Conservation (phyloP, 2,329 filamentous ascomycete genomes). For the Xylaria sp. region DNA sequence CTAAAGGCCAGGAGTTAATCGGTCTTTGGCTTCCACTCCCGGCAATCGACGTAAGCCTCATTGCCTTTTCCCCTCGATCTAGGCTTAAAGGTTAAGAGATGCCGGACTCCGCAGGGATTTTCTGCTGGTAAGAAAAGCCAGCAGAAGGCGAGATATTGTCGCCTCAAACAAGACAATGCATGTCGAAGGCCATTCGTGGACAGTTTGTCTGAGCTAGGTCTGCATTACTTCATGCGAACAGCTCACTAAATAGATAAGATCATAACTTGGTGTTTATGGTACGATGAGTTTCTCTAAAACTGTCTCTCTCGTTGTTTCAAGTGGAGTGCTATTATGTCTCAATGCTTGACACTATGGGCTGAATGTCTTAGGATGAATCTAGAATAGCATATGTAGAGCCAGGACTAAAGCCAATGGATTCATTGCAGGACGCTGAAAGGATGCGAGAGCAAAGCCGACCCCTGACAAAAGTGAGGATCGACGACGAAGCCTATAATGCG, state of each 20-base stretch:
- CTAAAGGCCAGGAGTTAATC: too few species aligned
- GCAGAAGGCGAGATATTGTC: neutral
- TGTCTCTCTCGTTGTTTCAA: neutral
- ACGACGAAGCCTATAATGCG: slow-evolving; percentile 22
- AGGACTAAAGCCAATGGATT: neutral
- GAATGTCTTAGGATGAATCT: neutral
- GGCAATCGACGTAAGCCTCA: too few species aligned
- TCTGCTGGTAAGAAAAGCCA: neutral
- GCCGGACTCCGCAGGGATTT: neutral
- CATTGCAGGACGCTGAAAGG: slow-evolving; percentile 7
- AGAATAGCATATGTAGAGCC: neutral
- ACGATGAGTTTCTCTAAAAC: neutral
- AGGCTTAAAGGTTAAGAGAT: slow-evolving; percentile 1
- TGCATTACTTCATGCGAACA: slow-evolving; percentile 11
- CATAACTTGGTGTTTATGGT: neutral
- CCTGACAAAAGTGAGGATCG: slow-evolving; percentile 19
- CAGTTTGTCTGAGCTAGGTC: neutral
- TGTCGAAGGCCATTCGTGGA: neutral
- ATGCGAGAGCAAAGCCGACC: slow-evolving; percentile 16
- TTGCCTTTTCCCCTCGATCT: too few species aligned
- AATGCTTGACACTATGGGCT: neutral
- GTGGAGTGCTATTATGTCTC: too few species aligned
- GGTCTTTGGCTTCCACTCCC: too few species aligned
- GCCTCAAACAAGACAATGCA: neutral
- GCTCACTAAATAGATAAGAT: neutral